A percentile compares a stretch with the other conserved stretches of the same genome.
phyloP scores from a whole-genome alignment of 2,329 filamentous ascomycete genomes.

The Epichloe gansuensis region DNA sequence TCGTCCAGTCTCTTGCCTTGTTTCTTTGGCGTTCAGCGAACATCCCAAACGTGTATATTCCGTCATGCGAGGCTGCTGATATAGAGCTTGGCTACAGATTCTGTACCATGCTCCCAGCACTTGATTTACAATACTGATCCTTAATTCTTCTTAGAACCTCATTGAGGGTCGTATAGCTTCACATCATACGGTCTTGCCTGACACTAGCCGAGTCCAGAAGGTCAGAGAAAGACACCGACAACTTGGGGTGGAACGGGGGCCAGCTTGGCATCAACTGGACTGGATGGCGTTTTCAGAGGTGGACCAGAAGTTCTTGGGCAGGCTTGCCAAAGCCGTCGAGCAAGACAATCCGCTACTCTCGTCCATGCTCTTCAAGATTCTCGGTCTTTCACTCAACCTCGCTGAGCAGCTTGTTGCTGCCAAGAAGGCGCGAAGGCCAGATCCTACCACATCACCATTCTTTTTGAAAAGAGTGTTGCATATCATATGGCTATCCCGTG shows the following conservation, averaged over 20 bases:
- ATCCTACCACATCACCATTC: constrained; percentile 63
- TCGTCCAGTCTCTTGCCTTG: neutral
- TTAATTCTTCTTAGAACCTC: neutral
- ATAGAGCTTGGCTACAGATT: neutral
- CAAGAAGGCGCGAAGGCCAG: constrained; percentile 70
- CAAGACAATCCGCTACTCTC: constrained; percentile 68
- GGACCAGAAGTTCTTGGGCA: constrained; percentile 92
- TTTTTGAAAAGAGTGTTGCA: constrained; percentile 73
- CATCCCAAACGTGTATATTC: neutral
- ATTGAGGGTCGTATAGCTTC: neutral
- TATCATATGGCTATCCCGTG: constrained; percentile 89
- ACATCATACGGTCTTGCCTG: neutral
- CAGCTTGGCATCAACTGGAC: constrained; percentile 1
- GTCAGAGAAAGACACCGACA: neutral
- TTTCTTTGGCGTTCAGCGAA: neutral
- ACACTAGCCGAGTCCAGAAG: neutral
- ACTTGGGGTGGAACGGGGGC: neutral
- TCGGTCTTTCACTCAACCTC: constrained; percentile 81
- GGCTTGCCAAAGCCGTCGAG: constrained; percentile 69
- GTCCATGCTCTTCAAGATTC: constrained; percentile 74
- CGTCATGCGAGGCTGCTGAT: constrained; percentile 1
- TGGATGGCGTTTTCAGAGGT: constrained; percentile 92
- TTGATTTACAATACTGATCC: neutral
- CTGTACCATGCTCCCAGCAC: neutral
- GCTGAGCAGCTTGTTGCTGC: constrained; percentile 73